Percentiles rank a stretch among this genome's conserved stretches.
phyloP scores from a whole-genome alignment of 345 rosid genomes.

The Citrus inodora region DNA sequence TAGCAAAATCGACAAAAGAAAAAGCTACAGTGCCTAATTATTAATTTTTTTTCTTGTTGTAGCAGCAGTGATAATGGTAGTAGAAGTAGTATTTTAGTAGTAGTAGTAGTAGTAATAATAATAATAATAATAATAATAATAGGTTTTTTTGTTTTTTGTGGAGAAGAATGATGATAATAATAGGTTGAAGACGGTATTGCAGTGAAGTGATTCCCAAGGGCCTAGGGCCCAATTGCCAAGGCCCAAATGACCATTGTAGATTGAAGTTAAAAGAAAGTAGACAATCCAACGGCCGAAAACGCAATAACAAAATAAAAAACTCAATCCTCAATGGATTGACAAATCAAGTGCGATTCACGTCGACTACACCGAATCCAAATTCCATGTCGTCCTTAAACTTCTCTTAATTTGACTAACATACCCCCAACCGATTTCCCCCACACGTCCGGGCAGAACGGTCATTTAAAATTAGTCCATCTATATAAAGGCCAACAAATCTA shows the following conservation, averaged over 20 bases:
- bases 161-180: too few species aligned
- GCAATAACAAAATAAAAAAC: background rate
- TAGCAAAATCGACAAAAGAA: too few species aligned
- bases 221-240: too few species aligned
- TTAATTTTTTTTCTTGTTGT: too few species aligned
- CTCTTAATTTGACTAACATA: background rate
- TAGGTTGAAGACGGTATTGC: too few species aligned
- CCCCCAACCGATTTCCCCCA: fast-evolving
- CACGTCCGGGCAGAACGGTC: conserved; percentile 3
- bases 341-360: background rate
- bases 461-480: background rate
- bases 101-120: too few species aligned
- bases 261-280: background rate
- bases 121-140: too few species aligned
- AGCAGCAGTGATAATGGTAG: too few species aligned
- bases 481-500: background rate
- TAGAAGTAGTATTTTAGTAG: too few species aligned
- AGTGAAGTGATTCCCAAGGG: too few species aligned
- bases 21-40: too few species aligned
- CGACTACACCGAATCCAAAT: background rate
- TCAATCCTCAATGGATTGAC: background rate
- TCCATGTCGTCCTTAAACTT: background rate
- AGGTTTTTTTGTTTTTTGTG: too few species aligned
- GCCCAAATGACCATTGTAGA: background rate
- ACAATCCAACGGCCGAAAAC: background rate